These are phyloP conservation scores for Mycosarcoma mackinlayi DNA, from an alignment of 1,284 basidiomycete species.

Conservation along the genomic window DNA sequence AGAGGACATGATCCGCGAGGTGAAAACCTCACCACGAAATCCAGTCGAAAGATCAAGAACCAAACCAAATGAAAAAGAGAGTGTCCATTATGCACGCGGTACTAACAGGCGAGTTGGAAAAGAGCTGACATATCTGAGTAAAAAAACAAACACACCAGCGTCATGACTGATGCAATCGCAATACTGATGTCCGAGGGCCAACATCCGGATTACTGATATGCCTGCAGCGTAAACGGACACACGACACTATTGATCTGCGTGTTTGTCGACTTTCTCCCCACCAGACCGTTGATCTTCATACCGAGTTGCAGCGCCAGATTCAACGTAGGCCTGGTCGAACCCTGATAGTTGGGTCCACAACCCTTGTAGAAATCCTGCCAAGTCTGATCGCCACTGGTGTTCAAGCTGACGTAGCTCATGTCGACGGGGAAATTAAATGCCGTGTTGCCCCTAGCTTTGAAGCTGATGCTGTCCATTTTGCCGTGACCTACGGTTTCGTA, in stretches of 20 bases:
- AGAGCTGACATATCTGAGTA: no score
- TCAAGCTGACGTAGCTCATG: constrained; percentile 51
- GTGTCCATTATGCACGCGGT: constrained; percentile 19
- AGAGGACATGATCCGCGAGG: no score
- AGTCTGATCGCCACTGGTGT: constrained; percentile 54
- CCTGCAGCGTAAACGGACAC: constrained; percentile 51
- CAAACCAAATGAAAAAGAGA: background rate
- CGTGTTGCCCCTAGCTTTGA: constrained; percentile 37
- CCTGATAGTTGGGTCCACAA: constrained; percentile 44
- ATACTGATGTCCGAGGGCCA: no score
- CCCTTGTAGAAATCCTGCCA: constrained; percentile 50
- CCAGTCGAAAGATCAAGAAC: no score
- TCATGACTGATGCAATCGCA: no score
- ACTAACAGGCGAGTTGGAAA: no score
- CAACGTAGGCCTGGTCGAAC: constrained; percentile 33
- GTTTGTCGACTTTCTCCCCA: constrained; percentile 48
- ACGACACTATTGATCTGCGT: constrained; percentile 40
- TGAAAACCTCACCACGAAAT: no score
- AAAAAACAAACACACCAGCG: no score
- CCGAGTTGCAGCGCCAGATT: constrained; percentile 47
- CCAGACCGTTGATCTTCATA: constrained; percentile 49
- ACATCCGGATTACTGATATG: constrained; percentile 18
- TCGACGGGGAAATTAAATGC: constrained; percentile 53
- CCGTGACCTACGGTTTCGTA: constrained; percentile 48
- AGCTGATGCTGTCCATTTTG: constrained; percentile 12